Percentiles rank a stretch among this genome's conserved stretches.
phyloP scores from a whole-genome alignment of 345 rosid genomes.

The Lumnitzera racemosa region DNA sequence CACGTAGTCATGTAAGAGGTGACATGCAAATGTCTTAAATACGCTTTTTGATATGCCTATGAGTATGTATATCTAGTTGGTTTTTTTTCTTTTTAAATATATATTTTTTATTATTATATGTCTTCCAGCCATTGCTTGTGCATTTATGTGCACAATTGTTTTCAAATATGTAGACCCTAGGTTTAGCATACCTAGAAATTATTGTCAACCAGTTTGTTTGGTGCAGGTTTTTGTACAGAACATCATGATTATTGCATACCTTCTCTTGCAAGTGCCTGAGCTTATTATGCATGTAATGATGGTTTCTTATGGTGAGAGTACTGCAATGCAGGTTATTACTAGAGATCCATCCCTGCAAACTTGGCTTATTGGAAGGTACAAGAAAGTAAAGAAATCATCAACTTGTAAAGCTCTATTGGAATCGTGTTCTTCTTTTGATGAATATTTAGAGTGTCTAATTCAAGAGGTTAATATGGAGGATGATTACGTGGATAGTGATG shows the following conservation, averaged over 20 bases:
- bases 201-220: too few species aligned
- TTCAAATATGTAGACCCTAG: neutral
- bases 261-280: too few species aligned
- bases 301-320: slow-evolving; percentile 3
- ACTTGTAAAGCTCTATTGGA: slow-evolving; percentile 41
- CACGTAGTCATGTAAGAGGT: too few species aligned
- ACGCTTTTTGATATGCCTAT: neutral
- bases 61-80: neutral
- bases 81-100: too few species aligned
- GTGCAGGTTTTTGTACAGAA: too few species aligned
- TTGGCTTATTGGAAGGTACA: slow-evolving; percentile 61
- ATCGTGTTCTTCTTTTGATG: slow-evolving; percentile 42
- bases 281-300: neutral
- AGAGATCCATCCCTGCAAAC: slow-evolving; percentile 49
- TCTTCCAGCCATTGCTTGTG: neutral
- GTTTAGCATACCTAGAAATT: too few species aligned
- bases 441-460: slow-evolving; percentile 37
- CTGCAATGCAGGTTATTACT: slow-evolving; percentile 52
- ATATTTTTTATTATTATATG: neutral
- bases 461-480: slow-evolving; percentile 40
- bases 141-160: neutral
- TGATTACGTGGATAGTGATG: slow-evolving; percentile 48
- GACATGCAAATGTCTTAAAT: too few species aligned
- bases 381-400: slow-evolving; percentile 40
- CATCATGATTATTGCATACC: too few species aligned